A percentile compares a stretch with the other conserved stretches of the same genome.
Evolutionary conservation across 1,139 yeast species (phyloP).

Genomic region (Lodderomyces elongisporus): DNA sequence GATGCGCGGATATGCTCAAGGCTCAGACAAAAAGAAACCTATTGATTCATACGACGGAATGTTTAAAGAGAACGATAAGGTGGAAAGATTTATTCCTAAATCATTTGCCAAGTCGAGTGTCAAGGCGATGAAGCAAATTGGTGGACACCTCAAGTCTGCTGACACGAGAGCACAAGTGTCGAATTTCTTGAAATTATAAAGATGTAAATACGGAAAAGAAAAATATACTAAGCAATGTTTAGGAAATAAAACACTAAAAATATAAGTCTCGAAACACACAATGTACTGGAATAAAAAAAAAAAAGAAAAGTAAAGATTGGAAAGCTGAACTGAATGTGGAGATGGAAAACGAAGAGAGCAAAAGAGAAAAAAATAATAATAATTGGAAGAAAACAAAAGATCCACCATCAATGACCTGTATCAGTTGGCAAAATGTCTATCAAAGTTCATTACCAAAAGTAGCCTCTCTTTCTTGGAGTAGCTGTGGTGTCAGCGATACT

Average conservation of each 20-base stretch:
- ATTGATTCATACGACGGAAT: constrained; percentile 73
- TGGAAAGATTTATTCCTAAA: constrained; percentile 67
- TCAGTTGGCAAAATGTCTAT: too few relatives aligned
- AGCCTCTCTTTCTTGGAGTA: constrained; percentile 14
- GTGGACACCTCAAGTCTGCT: constrained; percentile 15
- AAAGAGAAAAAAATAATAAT: constrained; percentile 3
- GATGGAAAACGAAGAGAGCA: too few relatives aligned
- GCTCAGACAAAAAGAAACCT: constrained; percentile 68
- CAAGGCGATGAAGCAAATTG: constrained; percentile 29
- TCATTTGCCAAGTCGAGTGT: constrained; percentile 39
- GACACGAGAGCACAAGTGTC: constrained; percentile 23
- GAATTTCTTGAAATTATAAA: constrained; percentile 19
- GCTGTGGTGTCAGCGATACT: constrained; percentile 8
- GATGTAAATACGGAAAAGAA: constrained; percentile 2
- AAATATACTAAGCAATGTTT: background rate
- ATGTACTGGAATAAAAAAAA: too few relatives aligned
- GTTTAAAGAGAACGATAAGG: constrained; percentile 64
- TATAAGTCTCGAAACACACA: too few relatives aligned
- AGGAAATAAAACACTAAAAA: background rate
- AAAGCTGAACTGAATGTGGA: too few relatives aligned
- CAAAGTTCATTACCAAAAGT: too few relatives aligned
- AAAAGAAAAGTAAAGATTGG: too few relatives aligned
- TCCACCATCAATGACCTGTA: too few relatives aligned
- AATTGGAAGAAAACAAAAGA: too few relatives aligned
- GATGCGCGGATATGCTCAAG: constrained; percentile 23